A percentile compares a stretch with the other conserved stretches of the same genome.
Evolutionary conservation across 805 yeast genomes (phyloP).

Genomic region (Debaryomyces maramus): DNA sequence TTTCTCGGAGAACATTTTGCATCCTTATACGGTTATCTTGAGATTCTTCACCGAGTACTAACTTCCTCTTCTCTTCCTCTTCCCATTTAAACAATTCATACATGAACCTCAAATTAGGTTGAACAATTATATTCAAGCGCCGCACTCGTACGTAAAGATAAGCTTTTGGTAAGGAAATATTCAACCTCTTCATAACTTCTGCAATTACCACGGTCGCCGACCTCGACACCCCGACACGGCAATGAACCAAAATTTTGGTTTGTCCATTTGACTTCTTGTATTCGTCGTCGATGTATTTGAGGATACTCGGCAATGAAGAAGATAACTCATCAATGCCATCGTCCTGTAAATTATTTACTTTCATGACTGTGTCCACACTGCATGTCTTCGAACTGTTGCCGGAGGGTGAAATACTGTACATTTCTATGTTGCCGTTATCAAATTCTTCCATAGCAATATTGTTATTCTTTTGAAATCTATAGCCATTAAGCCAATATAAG

Average conservation of each 20-base stretch:
- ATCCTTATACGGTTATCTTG: conserved; percentile 8
- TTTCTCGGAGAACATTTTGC: conserved; percentile 48
- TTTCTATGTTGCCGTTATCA: conserved; percentile 33
- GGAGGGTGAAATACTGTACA: conserved; percentile 26
- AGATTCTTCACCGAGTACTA: conserved; percentile 8
- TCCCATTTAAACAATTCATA: conserved; percentile 73
- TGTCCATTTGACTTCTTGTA: conserved; percentile 23
- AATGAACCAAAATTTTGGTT: conserved; percentile 65
- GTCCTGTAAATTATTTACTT: conserved; percentile 75
- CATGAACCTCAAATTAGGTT: conserved; percentile 89
- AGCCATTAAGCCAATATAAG: conserved; percentile 57
- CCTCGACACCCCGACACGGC: conserved; percentile 93
- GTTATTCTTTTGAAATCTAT: conserved; percentile 25
- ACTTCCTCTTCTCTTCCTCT: conserved; percentile 22
- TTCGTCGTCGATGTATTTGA: conserved; percentile 58
- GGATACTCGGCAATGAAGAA: conserved; percentile 57
- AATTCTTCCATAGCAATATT: conserved; percentile 22
- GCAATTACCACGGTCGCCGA: conserved; percentile 96
- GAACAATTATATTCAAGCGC: conserved; percentile 87
- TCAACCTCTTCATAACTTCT: conserved; percentile 80
- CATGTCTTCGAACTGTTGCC: conserved; percentile 9
- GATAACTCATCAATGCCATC: conserved; percentile 85
- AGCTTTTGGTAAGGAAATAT: conserved; percentile 70
- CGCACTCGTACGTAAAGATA: conserved; percentile 87
- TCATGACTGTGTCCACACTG: conserved; percentile 51